Conservation (phyloP, 495 filamentous ascomycete genomes). For the Penicillium samsonianum region DNA sequence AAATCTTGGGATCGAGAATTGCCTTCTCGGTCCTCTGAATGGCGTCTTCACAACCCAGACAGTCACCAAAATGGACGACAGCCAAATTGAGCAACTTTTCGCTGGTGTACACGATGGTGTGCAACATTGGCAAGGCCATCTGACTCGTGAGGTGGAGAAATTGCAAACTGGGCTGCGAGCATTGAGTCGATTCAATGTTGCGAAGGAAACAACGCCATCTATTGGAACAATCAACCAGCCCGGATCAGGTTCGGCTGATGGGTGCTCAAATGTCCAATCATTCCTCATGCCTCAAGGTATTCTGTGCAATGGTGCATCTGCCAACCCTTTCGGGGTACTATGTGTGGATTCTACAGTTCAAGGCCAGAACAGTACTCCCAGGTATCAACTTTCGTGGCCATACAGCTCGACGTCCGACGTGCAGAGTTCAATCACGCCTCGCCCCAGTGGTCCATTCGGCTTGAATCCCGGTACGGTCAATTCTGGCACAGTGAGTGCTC, state of each 20-base stretch:
- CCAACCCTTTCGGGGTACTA: background rate
- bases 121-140: constrained; percentile 3
- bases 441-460: background rate
- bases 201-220: background rate
- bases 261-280: background rate
- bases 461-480: background rate
- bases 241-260: background rate
- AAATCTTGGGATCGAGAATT: constrained; percentile 59
- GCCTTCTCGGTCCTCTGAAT: constrained; percentile 46
- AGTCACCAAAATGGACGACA: constrained; percentile 33
- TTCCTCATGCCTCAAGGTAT: background rate
- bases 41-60: constrained; percentile 32
- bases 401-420: no score
- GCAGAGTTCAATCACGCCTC: background rate
- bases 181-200: background rate
- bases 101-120: constrained; percentile 21
- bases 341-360: background rate
- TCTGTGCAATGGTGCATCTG: background rate
- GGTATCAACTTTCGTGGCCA: background rate
- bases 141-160: constrained; percentile 23
- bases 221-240: background rate
- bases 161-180: constrained; percentile 8
- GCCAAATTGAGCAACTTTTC: constrained; percentile 22
- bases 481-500: background rate
- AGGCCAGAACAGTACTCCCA: background rate